Evolutionary conservation across 257 asterid genomes (phyloP).

Genomic region (Haberlea rhodopensis): DNA sequence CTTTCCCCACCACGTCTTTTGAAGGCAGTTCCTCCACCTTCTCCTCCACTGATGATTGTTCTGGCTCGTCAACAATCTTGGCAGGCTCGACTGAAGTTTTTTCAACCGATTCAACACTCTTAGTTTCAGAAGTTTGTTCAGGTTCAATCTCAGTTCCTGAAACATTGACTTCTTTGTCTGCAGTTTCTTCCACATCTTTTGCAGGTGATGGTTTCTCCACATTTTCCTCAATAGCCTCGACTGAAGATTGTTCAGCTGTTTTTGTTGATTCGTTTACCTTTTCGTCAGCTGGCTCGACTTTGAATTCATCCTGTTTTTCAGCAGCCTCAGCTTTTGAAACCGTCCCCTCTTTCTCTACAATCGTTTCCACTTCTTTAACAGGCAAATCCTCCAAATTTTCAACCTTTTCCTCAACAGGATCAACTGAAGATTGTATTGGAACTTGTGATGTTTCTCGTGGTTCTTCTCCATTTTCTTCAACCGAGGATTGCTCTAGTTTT

Average conservation of each 20-base stretch:
- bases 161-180: slow-evolving; percentile 16
- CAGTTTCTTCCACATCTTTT: slow-evolving; percentile 28
- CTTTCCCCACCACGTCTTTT: slow-evolving; percentile 1
- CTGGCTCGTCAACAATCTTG: too few relatives aligned
- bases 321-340: not conserved
- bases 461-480: slow-evolving; percentile 34
- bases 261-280: not conserved
- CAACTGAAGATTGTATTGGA: not conserved
- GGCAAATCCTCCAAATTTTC: slow-evolving; percentile 20
- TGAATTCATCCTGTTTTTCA: not conserved
- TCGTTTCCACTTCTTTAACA: not conserved
- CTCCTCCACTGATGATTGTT: not conserved
- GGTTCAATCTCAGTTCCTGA: not conserved
- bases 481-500: not conserved
- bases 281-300: not conserved
- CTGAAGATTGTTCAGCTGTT: not conserved
- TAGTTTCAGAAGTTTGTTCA: slow-evolving; percentile 27
- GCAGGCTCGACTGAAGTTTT: too few relatives aligned
- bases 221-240: not conserved
- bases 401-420: not conserved
- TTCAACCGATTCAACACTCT: not conserved
- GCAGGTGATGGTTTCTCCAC: not conserved
- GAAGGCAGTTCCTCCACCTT: slow-evolving; percentile 29
- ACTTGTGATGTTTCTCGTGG: slow-evolving; percentile 19
- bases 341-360: not conserved